Conservation (phyloP, 345 rosid genomes). For the Ailanthus altissimus region DNA sequence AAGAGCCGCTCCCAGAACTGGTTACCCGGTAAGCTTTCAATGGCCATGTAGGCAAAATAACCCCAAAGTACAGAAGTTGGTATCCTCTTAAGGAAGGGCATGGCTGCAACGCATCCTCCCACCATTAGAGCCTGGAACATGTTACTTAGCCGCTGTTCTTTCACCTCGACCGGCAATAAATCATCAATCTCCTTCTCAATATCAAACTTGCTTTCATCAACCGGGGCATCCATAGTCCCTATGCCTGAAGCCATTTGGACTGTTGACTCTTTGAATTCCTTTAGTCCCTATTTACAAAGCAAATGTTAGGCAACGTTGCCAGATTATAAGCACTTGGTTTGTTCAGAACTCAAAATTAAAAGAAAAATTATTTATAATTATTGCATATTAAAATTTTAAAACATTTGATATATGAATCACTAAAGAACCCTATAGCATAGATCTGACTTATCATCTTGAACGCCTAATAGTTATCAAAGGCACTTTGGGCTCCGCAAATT, state of each 20-base stretch:
- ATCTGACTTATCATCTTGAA: no score
- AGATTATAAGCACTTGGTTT: neutral
- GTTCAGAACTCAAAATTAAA: neutral
- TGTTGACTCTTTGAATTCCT: constrained; percentile 64
- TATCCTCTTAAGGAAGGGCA: constrained; percentile 83
- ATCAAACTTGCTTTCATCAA: constrained; percentile 68
- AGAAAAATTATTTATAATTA: neutral
- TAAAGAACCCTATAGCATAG: neutral
- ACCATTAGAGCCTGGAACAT: constrained; percentile 87
- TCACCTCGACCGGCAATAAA: constrained; percentile 85
- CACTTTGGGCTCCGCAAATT: neutral
- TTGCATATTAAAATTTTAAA: neutral
- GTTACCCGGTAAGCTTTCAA: constrained; percentile 92
- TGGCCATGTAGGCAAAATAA: constrained; percentile 93
- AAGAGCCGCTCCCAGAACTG: constrained; percentile 95
- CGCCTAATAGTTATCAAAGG: neutral
- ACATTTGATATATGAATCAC: neutral
- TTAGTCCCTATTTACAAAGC: constrained; percentile 50
- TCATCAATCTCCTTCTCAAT: constrained; percentile 86
- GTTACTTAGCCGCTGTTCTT: constrained; percentile 93
- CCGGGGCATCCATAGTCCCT: constrained; percentile 51
- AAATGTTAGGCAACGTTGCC: neutral
- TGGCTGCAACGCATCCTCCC: constrained; percentile 80
- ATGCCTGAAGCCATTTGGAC: constrained; percentile 54
- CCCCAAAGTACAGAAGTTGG: constrained; percentile 97